Percentiles rank a stretch among this genome's conserved stretches.
Evolutionary conservation across 108 stramenopile species (phyloP).

Genomic region (Pseudonitzschia delicatissima): DNA sequence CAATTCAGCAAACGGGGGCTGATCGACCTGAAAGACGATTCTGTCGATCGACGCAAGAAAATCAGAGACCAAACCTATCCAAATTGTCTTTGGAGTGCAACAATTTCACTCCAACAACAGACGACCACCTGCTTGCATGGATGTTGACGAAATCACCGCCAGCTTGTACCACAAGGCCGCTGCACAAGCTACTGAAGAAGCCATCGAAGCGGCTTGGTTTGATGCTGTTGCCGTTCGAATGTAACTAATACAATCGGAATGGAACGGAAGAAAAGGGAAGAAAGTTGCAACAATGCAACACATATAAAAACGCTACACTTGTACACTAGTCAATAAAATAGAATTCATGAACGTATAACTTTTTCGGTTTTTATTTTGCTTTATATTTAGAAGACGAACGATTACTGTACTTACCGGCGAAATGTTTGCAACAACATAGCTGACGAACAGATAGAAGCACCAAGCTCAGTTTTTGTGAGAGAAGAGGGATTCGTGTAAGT

Average conservation of each 20-base stretch:
- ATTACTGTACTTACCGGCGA: no score
- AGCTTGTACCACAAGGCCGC: conserved; percentile 7
- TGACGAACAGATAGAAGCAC: no score
- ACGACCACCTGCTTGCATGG: conserved; percentile 4
- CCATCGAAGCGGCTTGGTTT: conserved; percentile 15
- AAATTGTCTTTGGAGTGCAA: conserved; percentile 37
- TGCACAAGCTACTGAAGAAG: conserved; percentile 11
- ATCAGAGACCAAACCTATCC: conserved; percentile 27
- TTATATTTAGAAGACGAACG: no score
- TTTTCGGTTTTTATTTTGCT: no score
- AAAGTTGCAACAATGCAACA: not conserved
- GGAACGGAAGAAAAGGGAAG: not conserved
- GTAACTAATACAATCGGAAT: not conserved
- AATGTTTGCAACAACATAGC: no score
- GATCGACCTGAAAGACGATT: conserved; percentile 24
- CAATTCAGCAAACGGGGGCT: conserved; percentile 34
- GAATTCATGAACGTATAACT: no score
- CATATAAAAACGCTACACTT: no score
- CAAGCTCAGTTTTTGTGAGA: no score
- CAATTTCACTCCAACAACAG: conserved; percentile 1
- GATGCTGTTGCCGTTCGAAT: conserved; percentile 12
- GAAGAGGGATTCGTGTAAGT: no score
- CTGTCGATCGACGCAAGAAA: conserved; percentile 31
- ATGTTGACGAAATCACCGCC: conserved; percentile 8
- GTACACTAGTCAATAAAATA: no score